phyloP scores from a whole-genome alignment of 2,329 filamentous ascomycete genomes.

The Fusarium camptoceras region DNA sequence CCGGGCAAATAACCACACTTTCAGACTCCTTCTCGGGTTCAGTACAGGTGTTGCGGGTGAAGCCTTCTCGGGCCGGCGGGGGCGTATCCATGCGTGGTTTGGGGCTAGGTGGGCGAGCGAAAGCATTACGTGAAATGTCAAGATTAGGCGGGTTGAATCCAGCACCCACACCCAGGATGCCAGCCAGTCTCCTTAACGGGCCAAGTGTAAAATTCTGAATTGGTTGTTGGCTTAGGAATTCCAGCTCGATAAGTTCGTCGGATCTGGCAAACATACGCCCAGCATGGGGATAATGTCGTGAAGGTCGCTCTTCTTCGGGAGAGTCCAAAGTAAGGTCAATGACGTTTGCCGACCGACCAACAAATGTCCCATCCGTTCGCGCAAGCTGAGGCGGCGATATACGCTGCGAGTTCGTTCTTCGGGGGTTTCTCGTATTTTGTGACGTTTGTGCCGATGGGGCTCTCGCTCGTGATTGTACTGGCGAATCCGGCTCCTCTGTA shows the following conservation, averaged over 20 bases:
- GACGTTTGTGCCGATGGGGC: constrained; percentile 38
- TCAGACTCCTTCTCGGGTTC: constrained; percentile 65
- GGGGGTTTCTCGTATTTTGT: constrained; percentile 51
- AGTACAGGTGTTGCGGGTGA: constrained; percentile 75
- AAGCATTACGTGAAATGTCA: constrained; percentile 48
- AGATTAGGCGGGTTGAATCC: constrained; percentile 39
- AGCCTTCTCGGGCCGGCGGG: constrained; percentile 76
- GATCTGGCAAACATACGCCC: constrained; percentile 18
- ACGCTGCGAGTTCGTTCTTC: constrained; percentile 56
- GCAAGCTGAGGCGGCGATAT: constrained; percentile 57
- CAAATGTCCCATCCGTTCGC: constrained; percentile 59
- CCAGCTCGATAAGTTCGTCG: constrained; percentile 48
- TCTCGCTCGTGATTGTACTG: constrained; percentile 51
- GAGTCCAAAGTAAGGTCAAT: constrained; percentile 67
- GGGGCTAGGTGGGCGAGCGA: constrained; percentile 50
- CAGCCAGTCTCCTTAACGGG: constrained; percentile 45
- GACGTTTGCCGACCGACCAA: constrained; percentile 52
- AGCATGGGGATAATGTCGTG: constrained; percentile 31
- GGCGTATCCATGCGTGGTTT: constrained; percentile 71
- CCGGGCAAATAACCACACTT: constrained; percentile 82
- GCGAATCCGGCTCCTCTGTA: constrained; percentile 63
- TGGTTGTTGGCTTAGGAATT: constrained; percentile 43
- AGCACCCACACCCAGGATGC: constrained; percentile 41
- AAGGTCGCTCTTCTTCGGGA: constrained; percentile 49
- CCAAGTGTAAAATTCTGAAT: constrained; percentile 40